Percentiles rank a stretch among this genome's conserved stretches.
phyloP scores from a whole-genome alignment of 768 basidiomycete species.

The Mycena olivaceomarginata region DNA sequence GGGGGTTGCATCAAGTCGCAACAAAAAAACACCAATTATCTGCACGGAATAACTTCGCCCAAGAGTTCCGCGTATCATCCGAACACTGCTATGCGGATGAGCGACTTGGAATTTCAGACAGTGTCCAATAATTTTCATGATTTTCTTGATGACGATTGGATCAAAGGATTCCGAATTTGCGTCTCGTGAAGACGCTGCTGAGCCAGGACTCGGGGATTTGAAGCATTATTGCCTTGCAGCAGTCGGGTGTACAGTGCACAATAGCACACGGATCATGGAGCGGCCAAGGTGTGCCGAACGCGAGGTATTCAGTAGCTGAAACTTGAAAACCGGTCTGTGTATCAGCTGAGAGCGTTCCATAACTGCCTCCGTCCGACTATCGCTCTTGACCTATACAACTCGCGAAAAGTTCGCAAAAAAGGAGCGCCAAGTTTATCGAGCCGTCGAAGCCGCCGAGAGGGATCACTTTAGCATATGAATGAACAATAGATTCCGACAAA shows the following conservation, averaged over 20 bases:
- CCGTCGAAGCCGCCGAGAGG: neutral
- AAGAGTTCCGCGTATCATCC: slow-evolving; percentile 30
- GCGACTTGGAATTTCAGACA: neutral
- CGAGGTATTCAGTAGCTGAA: neutral
- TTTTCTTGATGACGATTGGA: slow-evolving; percentile 1
- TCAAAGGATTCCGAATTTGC: neutral
- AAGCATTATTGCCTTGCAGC: neutral
- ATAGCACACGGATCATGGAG: neutral
- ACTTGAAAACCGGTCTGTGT: neutral
- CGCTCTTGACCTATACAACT: neutral
- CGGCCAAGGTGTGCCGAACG: neutral
- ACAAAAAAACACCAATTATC: neutral
- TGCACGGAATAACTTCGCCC: slow-evolving; percentile 29
- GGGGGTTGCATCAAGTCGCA: neutral
- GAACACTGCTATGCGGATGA: neutral
- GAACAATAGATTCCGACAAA: no score
- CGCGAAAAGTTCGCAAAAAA: slow-evolving; percentile 30
- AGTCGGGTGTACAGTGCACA: neutral
- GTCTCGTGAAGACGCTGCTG: neutral
- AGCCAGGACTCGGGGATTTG: neutral
- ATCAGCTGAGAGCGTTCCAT: neutral
- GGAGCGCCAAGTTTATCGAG: neutral
- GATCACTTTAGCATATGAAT: neutral
- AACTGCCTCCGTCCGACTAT: neutral
- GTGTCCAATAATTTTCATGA: slow-evolving; percentile 4